Conservation (phyloP, 208 protist genomes). For the Leishmania arabica region DNA sequence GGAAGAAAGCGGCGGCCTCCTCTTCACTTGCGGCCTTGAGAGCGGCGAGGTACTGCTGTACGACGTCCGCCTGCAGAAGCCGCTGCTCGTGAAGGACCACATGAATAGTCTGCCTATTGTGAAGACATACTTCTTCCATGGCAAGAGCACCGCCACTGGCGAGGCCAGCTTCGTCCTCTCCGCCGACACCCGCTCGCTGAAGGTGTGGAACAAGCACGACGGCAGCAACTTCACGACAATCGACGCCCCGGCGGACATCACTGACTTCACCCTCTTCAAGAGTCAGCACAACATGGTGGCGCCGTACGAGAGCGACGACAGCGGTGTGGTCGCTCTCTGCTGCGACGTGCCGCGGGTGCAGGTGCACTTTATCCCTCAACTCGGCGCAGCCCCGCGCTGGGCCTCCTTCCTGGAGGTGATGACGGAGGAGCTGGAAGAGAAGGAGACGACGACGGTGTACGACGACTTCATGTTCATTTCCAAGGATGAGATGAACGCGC, state of each 20-base stretch:
- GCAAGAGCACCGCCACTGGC: slow-evolving; percentile 75
- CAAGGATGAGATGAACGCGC: slow-evolving; percentile 91
- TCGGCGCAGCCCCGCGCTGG: slow-evolving; percentile 97
- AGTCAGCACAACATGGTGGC: slow-evolving; percentile 80
- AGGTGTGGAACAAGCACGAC: slow-evolving; percentile 93
- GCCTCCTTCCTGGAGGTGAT: slow-evolving; percentile 97
- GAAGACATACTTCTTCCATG: slow-evolving; percentile 92
- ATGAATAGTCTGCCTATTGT: slow-evolving; percentile 95
- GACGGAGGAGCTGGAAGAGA: slow-evolving; percentile 94
- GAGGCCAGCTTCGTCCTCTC: slow-evolving; percentile 74
- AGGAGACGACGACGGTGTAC: slow-evolving; percentile 89
- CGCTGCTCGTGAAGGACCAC: slow-evolving; percentile 95
- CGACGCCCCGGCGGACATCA: slow-evolving; percentile 83
- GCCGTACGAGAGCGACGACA: slow-evolving; percentile 82
- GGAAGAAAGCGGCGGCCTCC: slow-evolving; percentile 74
- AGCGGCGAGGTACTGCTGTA: slow-evolving; percentile 85
- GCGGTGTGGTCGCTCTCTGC: slow-evolving; percentile 90
- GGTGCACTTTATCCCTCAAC: slow-evolving; percentile 96
- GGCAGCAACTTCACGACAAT: slow-evolving; percentile 90
- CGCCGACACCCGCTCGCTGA: slow-evolving; percentile 91
- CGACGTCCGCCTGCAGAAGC: slow-evolving; percentile 85
- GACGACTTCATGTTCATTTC: slow-evolving; percentile 99
- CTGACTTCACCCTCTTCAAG: slow-evolving; percentile 87
- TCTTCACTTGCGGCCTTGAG: slow-evolving; percentile 81
- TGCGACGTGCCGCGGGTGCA: slow-evolving; percentile 93